Percentiles rank a stretch among this genome's conserved stretches.
These are phyloP conservation scores for Pseudophaeomoniella oleicola DNA, from an alignment of 2,329 filamentous ascomycete species.

Conservation along the genomic window DNA sequence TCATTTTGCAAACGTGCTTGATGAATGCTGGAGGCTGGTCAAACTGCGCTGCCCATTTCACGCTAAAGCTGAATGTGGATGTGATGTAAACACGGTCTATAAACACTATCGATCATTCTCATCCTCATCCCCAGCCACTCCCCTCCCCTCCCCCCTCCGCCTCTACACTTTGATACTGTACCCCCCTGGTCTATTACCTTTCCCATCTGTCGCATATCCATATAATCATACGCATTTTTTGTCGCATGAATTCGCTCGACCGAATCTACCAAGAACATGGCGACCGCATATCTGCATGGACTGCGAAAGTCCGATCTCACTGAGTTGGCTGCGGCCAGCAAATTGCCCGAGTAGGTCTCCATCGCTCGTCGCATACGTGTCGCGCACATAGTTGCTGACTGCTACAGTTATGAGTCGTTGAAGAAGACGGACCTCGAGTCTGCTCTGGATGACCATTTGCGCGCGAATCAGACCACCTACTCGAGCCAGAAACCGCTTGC, in stretches of 20 bases:
- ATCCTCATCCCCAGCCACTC: neutral
- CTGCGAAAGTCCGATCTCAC: conserved; percentile 72
- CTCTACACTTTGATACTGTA: neutral
- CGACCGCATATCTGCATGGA: conserved; percentile 51
- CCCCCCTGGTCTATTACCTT: no score
- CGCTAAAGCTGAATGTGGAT: neutral
- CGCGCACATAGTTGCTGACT: neutral
- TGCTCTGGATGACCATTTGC: conserved; percentile 58
- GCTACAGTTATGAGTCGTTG: conserved; percentile 41
- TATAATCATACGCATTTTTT: no score
- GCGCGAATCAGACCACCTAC: conserved; percentile 52
- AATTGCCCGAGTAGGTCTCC: conserved; percentile 47
- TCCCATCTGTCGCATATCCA: no score
- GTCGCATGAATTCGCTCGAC: neutral
- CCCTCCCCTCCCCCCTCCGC: neutral
- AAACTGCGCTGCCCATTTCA: no score
- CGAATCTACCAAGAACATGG: neutral
- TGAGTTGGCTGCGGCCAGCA: conserved; percentile 50
- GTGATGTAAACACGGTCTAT: neutral
- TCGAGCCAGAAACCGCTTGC: conserved; percentile 49
- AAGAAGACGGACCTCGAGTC: conserved; percentile 70
- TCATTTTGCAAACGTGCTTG: no score
- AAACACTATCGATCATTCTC: neutral
- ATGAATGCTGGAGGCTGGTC: no score
- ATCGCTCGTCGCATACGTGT: neutral